Evolutionary conservation across 78 protist genomes (phyloP), one percentile per base, ranked within the genome.

Genomic region (Blattamonas nauphoetae): DNA sequence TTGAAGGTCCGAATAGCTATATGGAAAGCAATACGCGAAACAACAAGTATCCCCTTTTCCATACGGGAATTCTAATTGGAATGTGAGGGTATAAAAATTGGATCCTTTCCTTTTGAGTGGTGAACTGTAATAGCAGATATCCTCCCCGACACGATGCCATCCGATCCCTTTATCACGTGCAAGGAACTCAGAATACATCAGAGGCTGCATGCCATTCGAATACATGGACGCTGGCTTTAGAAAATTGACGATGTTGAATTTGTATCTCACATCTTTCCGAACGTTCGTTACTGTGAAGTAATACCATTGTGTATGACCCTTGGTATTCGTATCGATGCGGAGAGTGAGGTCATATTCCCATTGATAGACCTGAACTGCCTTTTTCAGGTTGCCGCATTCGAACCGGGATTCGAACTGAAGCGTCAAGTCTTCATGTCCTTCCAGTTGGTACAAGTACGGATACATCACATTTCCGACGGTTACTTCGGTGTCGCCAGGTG

Each of bases 301-400:
- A 45, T 86, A 94, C 96, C 96, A 94, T 81, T 92, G 96, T 3
- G 91, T 90, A 89, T 92, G 89, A 1, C 88, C 89, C 3, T 42
- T 21, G 34, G 94, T 89, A 89, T 91, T 87, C 34, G 88, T 42
- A 88, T 94, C 95, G 1, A 91, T 29, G 32, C 86, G 2, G 3
- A 94, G 90, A 2, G 87, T 1, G 35, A 94, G 88, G 86, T 94
- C 94, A 85, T 94, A 94, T 80, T 92, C 96, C 11, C 21, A 55
- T 21, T 1, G 43, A 63, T 1, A 44, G 45, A 41, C 85, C 79
- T 36, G 85, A 33, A 41, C 0, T 29, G 91, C 94, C 42, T 90
- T 81, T 0, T 45, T n/a, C n/a, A 94, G 90, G 71, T 94, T 94
- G 41, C 96, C 96, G 34, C 45, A 21, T 78, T 92, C 94, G 45